A percentile compares a stretch with the other conserved stretches of the same genome.
Evolutionary conservation across 1,139 yeast species (phyloP).

Genomic region (Lodderomyces orthopsilosis): DNA sequence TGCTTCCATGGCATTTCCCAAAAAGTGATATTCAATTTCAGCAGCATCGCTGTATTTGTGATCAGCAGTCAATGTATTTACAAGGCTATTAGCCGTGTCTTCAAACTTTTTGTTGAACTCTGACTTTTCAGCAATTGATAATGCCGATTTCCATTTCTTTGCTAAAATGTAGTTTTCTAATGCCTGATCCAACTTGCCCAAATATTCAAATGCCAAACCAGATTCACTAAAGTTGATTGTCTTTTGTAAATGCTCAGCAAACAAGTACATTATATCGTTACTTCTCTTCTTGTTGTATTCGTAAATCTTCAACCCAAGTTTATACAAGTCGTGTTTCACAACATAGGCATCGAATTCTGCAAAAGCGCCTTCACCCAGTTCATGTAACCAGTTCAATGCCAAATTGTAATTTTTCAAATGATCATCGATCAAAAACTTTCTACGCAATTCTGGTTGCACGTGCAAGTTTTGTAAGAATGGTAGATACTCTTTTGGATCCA

Average conservation of each 20-base stretch:
- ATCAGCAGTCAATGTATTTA: slow-evolving; percentile 58
- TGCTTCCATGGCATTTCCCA: slow-evolving; percentile 61
- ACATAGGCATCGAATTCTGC: slow-evolving; percentile 70
- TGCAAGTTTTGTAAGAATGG: slow-evolving; percentile 86
- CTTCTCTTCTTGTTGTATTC: slow-evolving; percentile 56
- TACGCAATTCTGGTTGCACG: slow-evolving; percentile 61
- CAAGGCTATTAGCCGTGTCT: slow-evolving; percentile 57
- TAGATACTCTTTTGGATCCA: slow-evolving; percentile 94
- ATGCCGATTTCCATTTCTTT: slow-evolving; percentile 83
- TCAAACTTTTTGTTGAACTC: slow-evolving; percentile 31
- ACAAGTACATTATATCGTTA: slow-evolving; percentile 52
- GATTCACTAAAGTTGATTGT: slow-evolving; percentile 65
- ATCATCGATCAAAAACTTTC: slow-evolving; percentile 77
- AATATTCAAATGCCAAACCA: slow-evolving; percentile 72
- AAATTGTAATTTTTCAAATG: slow-evolving; percentile 62
- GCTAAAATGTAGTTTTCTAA: slow-evolving; percentile 66
- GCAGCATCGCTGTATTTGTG: slow-evolving; percentile 87
- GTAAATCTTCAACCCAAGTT: slow-evolving; percentile 62
- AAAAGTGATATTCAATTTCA: slow-evolving; percentile 61
- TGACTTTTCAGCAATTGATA: slow-evolving; percentile 52
- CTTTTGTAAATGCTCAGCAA: slow-evolving; percentile 60
- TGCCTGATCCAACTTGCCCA: slow-evolving; percentile 58
- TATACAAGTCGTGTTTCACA: slow-evolving; percentile 69
- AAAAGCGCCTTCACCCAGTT: slow-evolving; percentile 46
- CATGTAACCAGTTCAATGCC: slow-evolving; percentile 67